These are phyloP conservation scores for Acanthamoeba triangularis DNA, from an alignment of 208 protist genomes.

Conservation along the genomic window DNA sequence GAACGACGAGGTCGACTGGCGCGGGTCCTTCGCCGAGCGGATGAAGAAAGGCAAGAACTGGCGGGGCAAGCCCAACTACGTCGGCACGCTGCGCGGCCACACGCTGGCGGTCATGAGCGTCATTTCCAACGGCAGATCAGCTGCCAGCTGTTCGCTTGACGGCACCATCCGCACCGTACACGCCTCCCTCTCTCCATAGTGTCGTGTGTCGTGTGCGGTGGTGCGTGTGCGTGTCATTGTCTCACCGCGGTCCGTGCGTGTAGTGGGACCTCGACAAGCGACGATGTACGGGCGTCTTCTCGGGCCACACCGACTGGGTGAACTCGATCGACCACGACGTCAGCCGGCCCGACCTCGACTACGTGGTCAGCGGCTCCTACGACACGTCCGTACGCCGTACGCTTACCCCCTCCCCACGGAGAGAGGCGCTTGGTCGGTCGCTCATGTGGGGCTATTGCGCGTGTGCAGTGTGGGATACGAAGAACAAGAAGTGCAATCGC, in stretches of 20 bases:
- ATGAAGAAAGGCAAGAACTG: not conserved
- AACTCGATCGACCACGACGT: slow-evolving; percentile 43
- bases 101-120: slow-evolving; percentile 41
- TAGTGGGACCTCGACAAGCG: slow-evolving; percentile 31
- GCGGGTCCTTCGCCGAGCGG: slow-evolving; percentile 7
- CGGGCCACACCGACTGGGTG: slow-evolving; percentile 44
- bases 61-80: not conserved
- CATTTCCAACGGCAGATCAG: not conserved
- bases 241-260: not conserved
- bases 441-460: not conserved
- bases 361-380: slow-evolving; percentile 42
- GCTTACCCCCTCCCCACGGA: not conserved
- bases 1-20: slow-evolving; percentile 19
- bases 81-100: slow-evolving; percentile 21
- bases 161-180: slow-evolving; percentile 40
- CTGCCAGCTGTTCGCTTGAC: slow-evolving; percentile 28
- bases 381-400: slow-evolving; percentile 18
- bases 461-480: slow-evolving; percentile 96
- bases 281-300: slow-evolving; percentile 41
- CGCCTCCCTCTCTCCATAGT: not conserved
- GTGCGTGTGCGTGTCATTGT: not conserved
- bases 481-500: slow-evolving; percentile 92
- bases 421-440: not conserved
- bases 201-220: not conserved
- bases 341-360: not conserved